Evolutionary conservation across 2,329 filamentous ascomycete genomes (phyloP).

Genomic region (Beauveria australis): DNA sequence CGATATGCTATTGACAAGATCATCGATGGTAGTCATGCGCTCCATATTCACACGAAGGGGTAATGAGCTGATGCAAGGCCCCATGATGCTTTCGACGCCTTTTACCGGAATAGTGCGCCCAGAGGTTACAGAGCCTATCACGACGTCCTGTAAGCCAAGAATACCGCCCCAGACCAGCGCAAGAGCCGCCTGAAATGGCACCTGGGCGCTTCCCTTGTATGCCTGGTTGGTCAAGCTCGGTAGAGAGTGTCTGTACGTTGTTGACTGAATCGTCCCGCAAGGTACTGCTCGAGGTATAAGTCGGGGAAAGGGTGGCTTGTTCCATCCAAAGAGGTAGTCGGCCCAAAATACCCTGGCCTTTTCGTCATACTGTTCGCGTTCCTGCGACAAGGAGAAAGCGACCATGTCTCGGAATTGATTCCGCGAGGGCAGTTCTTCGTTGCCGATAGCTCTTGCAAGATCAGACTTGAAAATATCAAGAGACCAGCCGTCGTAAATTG

Average conservation of each 20-base stretch:
- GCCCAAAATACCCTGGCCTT: slow-evolving; percentile 60
- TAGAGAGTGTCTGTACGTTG: background rate
- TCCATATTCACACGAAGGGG: slow-evolving; percentile 60
- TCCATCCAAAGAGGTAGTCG: slow-evolving; percentile 50
- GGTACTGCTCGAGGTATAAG: background rate
- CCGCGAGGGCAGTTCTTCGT: slow-evolving; percentile 25
- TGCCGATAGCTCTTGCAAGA: slow-evolving; percentile 42
- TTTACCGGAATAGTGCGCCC: slow-evolving; percentile 66
- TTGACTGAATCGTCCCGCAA: background rate
- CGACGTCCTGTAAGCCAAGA: slow-evolving; percentile 55
- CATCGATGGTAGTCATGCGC: slow-evolving; percentile 40
- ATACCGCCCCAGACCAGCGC: slow-evolving; percentile 58
- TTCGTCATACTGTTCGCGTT: slow-evolving; percentile 24
- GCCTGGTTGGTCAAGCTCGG: background rate
- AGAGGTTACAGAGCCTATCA: slow-evolving; percentile 74
- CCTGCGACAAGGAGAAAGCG: slow-evolving; percentile 32
- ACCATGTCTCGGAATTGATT: slow-evolving; percentile 56
- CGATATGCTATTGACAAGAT: slow-evolving; percentile 59
- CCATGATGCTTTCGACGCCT: slow-evolving; percentile 64
- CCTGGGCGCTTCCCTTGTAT: slow-evolving; percentile 45
- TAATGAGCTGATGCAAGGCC: slow-evolving; percentile 70
- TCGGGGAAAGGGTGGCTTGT: slow-evolving; percentile 48
- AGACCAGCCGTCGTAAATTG: slow-evolving; percentile 91
- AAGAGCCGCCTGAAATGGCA: slow-evolving; percentile 67
- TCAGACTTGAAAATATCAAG: slow-evolving; percentile 67